Evolutionary conservation across 495 filamentous ascomycete genomes (phyloP).

Genomic region (Cercophora sp.): DNA sequence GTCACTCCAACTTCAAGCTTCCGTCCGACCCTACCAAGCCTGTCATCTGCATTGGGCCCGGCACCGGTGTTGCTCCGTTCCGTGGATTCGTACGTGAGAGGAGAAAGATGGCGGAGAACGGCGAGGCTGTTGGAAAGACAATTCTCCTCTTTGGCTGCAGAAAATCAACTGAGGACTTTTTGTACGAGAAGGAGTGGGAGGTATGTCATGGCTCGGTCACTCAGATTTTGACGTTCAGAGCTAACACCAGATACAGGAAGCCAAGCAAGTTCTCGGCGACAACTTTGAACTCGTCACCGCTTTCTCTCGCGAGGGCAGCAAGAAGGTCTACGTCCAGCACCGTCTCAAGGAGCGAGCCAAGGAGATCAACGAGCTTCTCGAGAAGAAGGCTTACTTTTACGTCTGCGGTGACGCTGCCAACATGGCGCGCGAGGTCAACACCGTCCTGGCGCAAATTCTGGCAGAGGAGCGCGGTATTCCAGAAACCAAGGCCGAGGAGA

Average conservation of each 20-base stretch:
- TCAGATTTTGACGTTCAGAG: neutral
- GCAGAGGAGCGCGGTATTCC: slow-evolving; percentile 74
- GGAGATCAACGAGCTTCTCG: slow-evolving; percentile 82
- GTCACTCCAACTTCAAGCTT: slow-evolving; percentile 98
- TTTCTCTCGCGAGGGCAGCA: slow-evolving; percentile 78
- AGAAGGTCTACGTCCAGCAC: slow-evolving; percentile 98
- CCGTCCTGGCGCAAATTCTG: slow-evolving; percentile 77
- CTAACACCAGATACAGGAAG: slow-evolving; percentile 54
- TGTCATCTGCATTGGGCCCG: slow-evolving; percentile 92
- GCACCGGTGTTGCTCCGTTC: slow-evolving; percentile 96
- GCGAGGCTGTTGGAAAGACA: slow-evolving; percentile 82
- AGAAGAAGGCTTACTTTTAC: slow-evolving; percentile 90
- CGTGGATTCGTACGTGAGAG: slow-evolving; percentile 93
- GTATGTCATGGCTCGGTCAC: slow-evolving; percentile 50
- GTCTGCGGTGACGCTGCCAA: slow-evolving; percentile 97
- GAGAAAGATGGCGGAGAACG: slow-evolving; percentile 70
- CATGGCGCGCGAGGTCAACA: slow-evolving; percentile 97
- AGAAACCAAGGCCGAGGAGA: slow-evolving; percentile 83
- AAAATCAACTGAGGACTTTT: slow-evolving; percentile 77
- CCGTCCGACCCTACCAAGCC: slow-evolving; percentile 93
- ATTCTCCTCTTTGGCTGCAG: slow-evolving; percentile 95
- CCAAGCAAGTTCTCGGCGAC: slow-evolving; percentile 75
- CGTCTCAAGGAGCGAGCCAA: slow-evolving; percentile 75
- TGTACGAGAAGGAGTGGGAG: slow-evolving; percentile 91
- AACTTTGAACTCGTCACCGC: slow-evolving; percentile 84